Conservation (phyloP, 495 filamentous ascomycete genomes). For the Tuber microsphaerosporum region DNA sequence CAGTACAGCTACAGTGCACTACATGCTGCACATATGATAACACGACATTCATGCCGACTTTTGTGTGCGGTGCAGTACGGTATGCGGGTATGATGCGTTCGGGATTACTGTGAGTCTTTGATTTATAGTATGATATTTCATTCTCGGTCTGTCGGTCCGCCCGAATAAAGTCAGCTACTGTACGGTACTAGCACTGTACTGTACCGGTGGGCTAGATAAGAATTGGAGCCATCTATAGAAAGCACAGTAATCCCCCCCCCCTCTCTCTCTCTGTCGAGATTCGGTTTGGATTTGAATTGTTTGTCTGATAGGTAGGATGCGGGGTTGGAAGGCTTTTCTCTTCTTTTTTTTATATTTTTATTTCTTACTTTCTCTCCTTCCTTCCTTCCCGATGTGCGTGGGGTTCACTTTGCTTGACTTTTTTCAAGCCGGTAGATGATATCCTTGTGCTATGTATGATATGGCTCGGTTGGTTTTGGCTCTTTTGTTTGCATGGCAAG, state of each 20-base stretch:
- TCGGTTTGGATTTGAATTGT: slow-evolving; percentile 3
- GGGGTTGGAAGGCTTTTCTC: neutral
- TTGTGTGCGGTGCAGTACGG: neutral
- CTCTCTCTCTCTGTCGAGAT: neutral
- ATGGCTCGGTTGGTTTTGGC: neutral
- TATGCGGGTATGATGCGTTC: neutral
- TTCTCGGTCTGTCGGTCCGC: neutral
- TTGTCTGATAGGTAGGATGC: neutral
- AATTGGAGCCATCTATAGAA: neutral
- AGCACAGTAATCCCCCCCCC: neutral
- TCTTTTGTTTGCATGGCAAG: slow-evolving; percentile 2
- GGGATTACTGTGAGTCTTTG: neutral
- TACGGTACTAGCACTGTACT: too few relatives aligned
- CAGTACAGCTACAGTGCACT: too few relatives aligned
- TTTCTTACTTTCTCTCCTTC: neutral
- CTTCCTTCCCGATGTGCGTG: neutral
- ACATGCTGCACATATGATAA: neutral
- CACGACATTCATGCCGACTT: neutral
- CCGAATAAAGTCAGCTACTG: neutral
- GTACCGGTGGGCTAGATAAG: neutral
- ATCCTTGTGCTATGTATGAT: neutral
- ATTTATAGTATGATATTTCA: neutral
- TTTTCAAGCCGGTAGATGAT: neutral
- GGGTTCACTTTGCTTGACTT: neutral
- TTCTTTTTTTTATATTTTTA: neutral